phyloP scores from a whole-genome alignment of 805 yeast species.

The Candida montana region DNA sequence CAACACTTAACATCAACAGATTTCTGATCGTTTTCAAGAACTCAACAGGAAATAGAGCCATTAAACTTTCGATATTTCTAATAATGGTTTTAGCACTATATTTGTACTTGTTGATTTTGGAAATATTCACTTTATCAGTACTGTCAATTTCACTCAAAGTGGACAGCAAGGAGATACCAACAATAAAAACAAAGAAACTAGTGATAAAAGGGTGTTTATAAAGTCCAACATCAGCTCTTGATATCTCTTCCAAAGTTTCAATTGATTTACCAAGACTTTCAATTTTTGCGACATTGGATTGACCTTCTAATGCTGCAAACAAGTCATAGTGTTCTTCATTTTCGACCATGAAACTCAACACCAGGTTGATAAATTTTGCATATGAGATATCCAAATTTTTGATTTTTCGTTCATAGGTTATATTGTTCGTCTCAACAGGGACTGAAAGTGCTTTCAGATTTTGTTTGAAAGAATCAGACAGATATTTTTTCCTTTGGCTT shows the following conservation, averaged over 20 bases:
- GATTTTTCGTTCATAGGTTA: conserved; percentile 11
- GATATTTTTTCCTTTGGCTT: conserved; percentile 6
- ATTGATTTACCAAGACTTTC: conserved; percentile 14
- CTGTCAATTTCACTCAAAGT: conserved; percentile 17
- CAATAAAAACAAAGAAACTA: conserved; percentile 19
- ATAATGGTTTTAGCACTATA: conserved; percentile 21
- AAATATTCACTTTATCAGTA: conserved; percentile 12
- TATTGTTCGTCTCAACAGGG: conserved; percentile 7
- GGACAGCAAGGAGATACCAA: conserved; percentile 19
- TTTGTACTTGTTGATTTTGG: conserved; percentile 20
- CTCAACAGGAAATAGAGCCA: conserved; percentile 25
- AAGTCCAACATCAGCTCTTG: conserved; percentile 16
- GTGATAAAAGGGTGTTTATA: conserved; percentile 19
- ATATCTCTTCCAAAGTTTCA: conserved; percentile 15
- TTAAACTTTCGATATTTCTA: conserved; percentile 22
- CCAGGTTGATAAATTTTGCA: conserved; percentile 19
- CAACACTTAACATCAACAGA: conserved; percentile 18
- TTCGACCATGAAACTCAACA: conserved; percentile 16
- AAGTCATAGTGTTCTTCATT: conserved; percentile 12
- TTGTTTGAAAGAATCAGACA: conserved; percentile 14
- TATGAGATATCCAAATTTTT: conserved; percentile 16
- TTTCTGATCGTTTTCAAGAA: conserved; percentile 24
- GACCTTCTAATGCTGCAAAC: conserved; percentile 14
- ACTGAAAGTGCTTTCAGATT: conserved; percentile 3
- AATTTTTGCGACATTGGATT: conserved; percentile 13